Evolutionary conservation across 2,329 filamentous ascomycete species (phyloP), one percentile per base, ranked within the genome.

Genomic region (Mycosphaerella sp.): DNA sequence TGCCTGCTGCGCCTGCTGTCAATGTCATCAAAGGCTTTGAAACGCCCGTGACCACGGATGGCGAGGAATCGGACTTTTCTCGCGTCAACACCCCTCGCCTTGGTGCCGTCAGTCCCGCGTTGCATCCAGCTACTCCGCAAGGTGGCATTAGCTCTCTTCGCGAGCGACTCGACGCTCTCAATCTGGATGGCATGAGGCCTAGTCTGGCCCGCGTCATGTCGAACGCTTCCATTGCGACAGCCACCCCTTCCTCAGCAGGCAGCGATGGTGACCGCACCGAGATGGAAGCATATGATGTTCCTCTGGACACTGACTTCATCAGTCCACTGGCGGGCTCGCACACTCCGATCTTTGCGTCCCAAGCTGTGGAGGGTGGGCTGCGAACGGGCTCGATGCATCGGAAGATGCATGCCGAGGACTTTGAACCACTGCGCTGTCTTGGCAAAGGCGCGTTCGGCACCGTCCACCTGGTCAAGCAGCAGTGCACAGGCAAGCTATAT

Each of bases 361-460:
- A 66, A 32, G 73, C 73, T 5, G 66, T 79, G 43, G 81, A 83
- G 62, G 80, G 80, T 26, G 78, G 79, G 12, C 70, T 82, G 71
- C 79, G 62, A 67, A 77, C 65, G 69, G 77, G 72, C 59, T 70
- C 77, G 36, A 66, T 81, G 42, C 64, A 68, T 50, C 83, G 87
- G 60, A 97, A 98, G 76, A 96, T 97, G 86, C 86, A 85, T 7
- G 85, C 90, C 1, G 82, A 85, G 9, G 93, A 98, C 69, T 98
- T 98, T 69, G 86, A 95, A 66, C 83, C 87, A 9, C 75, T 98
- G 48, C 87, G 89, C 47, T 97, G 92, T 70, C 84, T 98, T 21
- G 95, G 95, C 53, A 97, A 97, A 69, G 93, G 93, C 46, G 90
- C 93, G 11, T 98, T 93, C 69, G 93, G 93, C 36, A 98, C 92